Conservation (phyloP, 2,329 filamentous ascomycete genomes). For the Microcera coccophila region DNA sequence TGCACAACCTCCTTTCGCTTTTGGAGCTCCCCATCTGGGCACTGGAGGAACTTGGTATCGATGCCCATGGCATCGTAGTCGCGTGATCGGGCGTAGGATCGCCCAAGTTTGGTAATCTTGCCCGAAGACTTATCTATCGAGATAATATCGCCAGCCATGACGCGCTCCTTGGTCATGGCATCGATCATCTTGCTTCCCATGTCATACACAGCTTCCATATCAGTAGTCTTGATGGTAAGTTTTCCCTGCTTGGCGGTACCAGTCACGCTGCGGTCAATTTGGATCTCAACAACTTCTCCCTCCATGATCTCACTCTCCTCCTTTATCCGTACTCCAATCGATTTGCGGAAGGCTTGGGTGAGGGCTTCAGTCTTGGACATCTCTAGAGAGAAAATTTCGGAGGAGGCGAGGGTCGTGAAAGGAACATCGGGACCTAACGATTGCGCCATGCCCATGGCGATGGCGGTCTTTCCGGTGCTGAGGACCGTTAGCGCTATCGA, state of each 20-base stretch:
- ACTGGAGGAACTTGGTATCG: constrained; percentile 97
- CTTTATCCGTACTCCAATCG: constrained; percentile 95
- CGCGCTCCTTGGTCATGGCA: constrained; percentile 97
- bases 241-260: constrained; percentile 98
- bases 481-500: constrained; percentile 15
- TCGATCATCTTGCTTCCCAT: constrained; percentile 99
- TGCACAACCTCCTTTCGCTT: constrained; percentile 96
- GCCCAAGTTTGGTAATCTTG: constrained; percentile 94
- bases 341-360: constrained; percentile 98
- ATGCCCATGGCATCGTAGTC: constrained; percentile 99
- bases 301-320: constrained; percentile 99
- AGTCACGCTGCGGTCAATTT: constrained; percentile 95
- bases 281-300: constrained; percentile 97
- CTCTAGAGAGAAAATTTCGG: constrained; percentile 96
- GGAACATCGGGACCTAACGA: constrained; percentile 91
- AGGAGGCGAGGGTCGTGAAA: constrained; percentile 92
- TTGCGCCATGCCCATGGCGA: constrained; percentile 98
- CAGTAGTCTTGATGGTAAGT: constrained; percentile 97
- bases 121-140: constrained; percentile 98
- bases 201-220: constrained; percentile 99
- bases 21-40: constrained; percentile 94
- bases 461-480: constrained; percentile 96
- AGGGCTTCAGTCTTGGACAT: constrained; percentile 99
- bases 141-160: constrained; percentile 97
- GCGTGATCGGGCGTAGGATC: constrained; percentile 88